Conservation (phyloP, 2,329 filamentous ascomycete species). For the Exophiala xenobiotica region DNA sequence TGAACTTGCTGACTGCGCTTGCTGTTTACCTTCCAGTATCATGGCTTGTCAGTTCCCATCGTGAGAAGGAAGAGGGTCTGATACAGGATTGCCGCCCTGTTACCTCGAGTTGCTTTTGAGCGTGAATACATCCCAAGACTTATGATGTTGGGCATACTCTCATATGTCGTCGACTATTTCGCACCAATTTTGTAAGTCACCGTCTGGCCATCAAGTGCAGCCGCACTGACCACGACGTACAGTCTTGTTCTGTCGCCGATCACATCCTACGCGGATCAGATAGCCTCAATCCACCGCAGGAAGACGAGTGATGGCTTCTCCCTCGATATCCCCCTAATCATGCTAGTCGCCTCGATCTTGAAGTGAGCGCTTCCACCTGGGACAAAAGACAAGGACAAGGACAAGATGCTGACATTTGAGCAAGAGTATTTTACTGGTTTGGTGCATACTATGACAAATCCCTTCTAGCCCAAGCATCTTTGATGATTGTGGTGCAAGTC, state of each 20-base stretch:
- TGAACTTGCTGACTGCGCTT: constrained; percentile 7
- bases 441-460: constrained; percentile 60
- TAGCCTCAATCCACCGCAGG: constrained; percentile 61
- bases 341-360: constrained; percentile 63
- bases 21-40: neutral
- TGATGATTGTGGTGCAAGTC: constrained; percentile 61
- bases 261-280: constrained; percentile 67
- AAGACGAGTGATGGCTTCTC: constrained; percentile 64
- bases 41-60: neutral
- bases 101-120: too few relatives aligned
- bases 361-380: constrained; percentile 47
- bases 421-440: constrained; percentile 65
- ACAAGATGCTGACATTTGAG: neutral
- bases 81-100: neutral
- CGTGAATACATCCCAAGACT: too few relatives aligned
- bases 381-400: constrained; percentile 2
- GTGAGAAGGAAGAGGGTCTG: neutral
- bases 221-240: constrained; percentile 1
- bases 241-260: constrained; percentile 63
- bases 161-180: constrained; percentile 44
- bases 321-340: constrained; percentile 65
- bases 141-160: constrained; percentile 18
- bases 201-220: constrained; percentile 6
- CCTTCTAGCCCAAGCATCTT: constrained; percentile 58
- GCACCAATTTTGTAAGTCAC: constrained; percentile 49